Evolutionary conservation across 176 grass and related monocot genomes (phyloP), one percentile per base, ranked within the genome.

Genomic region (Aegilops bicornis): DNA sequence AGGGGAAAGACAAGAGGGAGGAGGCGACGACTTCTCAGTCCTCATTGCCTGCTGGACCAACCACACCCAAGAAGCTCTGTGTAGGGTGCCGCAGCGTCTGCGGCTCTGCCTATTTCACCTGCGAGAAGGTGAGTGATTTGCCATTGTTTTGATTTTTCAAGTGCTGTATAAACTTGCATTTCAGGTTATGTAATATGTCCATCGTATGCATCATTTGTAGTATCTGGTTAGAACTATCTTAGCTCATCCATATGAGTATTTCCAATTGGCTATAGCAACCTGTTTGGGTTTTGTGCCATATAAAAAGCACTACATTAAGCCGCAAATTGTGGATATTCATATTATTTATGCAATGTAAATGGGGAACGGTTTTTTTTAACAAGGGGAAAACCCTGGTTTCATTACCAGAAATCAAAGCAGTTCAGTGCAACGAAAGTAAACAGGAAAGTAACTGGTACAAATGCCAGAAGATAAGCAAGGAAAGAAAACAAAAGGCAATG

Each of bases 81-180:
- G 86, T 89, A 6, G 88, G 88, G 30, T 98, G 97, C 75, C 84
- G 79, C 30, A 69, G 94, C 5, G 66, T 87, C 33, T 98, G 97
- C 43, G 88, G 94, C 66, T 90, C 95, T 83, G 88, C 93, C 37
- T 98, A 93, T 77, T 98, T 90, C 77, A 84, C 85, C 66, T 92
- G 93, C 16, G 92, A 95, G 48, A 98, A 96, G 97, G 97, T 98
- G 52, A 78, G 69, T 84, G 13, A 10, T 77, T 81, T 63, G 45
- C 19, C 31, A 15, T 79, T 86, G 12, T 78, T 83, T 67, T 65
- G n/a, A 66, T 74, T 76, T 69, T 76, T 39, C 50, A 25, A 39
- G 54, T 14, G 35, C 10, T 87, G 40, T 23, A 14, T 52, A 75
- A 56, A 80, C 47, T 66, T 66, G 39, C 4, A 1, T 54, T 52